These are phyloP conservation scores for Saccharomycodes ludwigii DNA, from an alignment of 805 yeast species.

Conservation along the genomic window DNA sequence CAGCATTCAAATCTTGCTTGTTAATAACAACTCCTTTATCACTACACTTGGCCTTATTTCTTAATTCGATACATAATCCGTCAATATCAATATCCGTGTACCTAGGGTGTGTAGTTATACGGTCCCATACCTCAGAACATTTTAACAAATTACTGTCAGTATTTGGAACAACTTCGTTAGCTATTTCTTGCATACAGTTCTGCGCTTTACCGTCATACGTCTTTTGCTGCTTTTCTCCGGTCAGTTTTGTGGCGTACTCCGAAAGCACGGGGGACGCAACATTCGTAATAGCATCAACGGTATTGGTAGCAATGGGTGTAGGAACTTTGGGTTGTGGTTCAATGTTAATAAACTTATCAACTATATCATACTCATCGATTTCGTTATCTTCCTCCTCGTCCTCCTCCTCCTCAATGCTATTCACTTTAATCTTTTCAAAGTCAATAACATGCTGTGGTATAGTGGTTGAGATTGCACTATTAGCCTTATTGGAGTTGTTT, in stretches of 20 bases:
- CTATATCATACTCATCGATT: no score
- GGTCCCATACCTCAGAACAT: conserved; percentile 94
- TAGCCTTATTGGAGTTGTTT: no score
- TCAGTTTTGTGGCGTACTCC: no score
- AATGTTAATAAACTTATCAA: conserved; percentile 11
- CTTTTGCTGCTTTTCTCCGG: no score
- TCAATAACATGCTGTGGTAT: no score
- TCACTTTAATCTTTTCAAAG: no score
- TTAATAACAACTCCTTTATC: conserved; percentile 85
- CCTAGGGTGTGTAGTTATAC: conserved; percentile 87
- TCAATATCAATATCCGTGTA: conserved; percentile 91
- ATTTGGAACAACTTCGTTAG: conserved; percentile 50
- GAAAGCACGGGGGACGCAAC: no score
- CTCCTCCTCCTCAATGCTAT: no score
- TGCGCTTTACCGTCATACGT: conserved; percentile 8
- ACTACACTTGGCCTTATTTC: conserved; percentile 88
- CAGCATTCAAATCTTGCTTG: conserved; percentile 62
- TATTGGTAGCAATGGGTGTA: conserved; percentile 1
- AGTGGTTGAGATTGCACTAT: no score
- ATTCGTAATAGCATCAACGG: no score
- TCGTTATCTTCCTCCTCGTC: no score
- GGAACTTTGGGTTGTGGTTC: conserved; percentile 5
- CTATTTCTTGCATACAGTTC: conserved; percentile 22
- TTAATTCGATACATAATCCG: conserved; percentile 80
- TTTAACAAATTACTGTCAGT: conserved; percentile 47